phyloP scores from a whole-genome alignment of 345 rosid species.

The Nephelium lappaceum region DNA sequence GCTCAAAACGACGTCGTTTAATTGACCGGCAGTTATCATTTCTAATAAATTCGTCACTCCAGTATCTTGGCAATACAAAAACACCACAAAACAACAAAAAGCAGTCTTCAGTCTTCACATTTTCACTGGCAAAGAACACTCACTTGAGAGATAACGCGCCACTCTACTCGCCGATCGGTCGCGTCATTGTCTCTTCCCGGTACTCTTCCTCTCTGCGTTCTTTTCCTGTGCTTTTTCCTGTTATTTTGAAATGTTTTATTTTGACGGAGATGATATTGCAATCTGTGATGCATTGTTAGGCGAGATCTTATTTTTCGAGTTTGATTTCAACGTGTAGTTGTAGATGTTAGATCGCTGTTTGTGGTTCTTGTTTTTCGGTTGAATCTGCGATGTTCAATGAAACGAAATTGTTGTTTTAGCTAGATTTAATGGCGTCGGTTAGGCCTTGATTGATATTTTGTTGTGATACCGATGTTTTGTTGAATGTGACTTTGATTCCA shows the following conservation, averaged over 20 bases:
- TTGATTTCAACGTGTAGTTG: not conserved
- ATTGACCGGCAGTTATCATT: conserved; percentile 24
- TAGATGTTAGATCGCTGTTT: conserved; percentile 28
- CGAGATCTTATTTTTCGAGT: conserved; percentile 30
- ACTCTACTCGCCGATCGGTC: conserved; percentile 19
- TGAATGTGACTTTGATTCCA: not conserved
- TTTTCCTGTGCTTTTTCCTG: not conserved
- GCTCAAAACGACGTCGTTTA: conserved; percentile 36
- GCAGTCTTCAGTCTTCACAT: conserved; percentile 12
- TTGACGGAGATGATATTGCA: not conserved
- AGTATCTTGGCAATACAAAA: not conserved
- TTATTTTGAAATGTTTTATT: not conserved
- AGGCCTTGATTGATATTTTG: not conserved
- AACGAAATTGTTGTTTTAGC: not conserved
- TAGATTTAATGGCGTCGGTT: conserved; percentile 8
- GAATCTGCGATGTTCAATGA: not conserved
- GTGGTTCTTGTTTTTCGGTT: not conserved
- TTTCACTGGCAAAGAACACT: conserved; percentile 16
- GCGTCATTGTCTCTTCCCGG: conserved; percentile 17
- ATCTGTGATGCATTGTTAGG: conserved; percentile 4
- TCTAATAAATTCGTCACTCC: not conserved
- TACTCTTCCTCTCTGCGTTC: not conserved
- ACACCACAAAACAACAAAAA: too few relatives aligned
- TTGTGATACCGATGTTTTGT: not conserved
- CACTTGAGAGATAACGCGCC: conserved; percentile 10